phyloP scores from a whole-genome alignment of 106 monocot genomes.

The Dioscorea dumetorum region DNA sequence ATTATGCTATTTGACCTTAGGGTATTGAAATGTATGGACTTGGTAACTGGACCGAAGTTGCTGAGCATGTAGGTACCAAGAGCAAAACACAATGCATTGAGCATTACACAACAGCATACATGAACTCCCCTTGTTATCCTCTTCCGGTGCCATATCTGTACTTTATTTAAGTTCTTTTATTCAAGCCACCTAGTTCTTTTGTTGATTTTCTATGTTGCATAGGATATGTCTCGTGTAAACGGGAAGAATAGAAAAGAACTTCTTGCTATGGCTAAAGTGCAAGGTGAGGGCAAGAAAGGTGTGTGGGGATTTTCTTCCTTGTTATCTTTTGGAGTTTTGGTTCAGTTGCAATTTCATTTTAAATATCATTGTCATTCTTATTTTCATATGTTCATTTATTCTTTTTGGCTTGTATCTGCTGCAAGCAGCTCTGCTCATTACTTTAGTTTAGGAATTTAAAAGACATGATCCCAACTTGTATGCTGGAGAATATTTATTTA shows the following conservation, averaged over 20 bases:
- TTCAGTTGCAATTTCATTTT: too few relatives aligned
- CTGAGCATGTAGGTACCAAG: constrained; percentile 99
- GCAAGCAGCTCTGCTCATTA: too few relatives aligned
- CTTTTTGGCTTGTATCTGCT: too few relatives aligned
- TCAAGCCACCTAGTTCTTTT: background rate
- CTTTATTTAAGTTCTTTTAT: background rate
- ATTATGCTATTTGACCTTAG: constrained; percentile 15
- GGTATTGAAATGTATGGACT: constrained; percentile 98
- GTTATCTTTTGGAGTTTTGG: too few relatives aligned
- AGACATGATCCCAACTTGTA: too few relatives aligned
- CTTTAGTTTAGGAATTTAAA: too few relatives aligned
- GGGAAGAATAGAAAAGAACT: constrained; percentile 99
- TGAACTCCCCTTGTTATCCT: constrained; percentile 94
- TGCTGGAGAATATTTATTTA: too few relatives aligned
- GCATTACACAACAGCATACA: constrained; percentile 73
- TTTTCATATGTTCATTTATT: too few relatives aligned
- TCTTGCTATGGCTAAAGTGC: constrained; percentile 96
- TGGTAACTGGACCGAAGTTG: constrained; percentile 95
- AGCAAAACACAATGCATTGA: constrained; percentile 80
- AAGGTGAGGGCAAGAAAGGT: constrained; percentile 82
- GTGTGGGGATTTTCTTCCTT: constrained; percentile 1
- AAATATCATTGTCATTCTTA: too few relatives aligned
- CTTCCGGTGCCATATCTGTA: constrained; percentile 58
- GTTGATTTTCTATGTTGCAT: background rate
- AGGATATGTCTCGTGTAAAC: constrained; percentile 98